Evolutionary conservation across 805 yeast genomes (phyloP), one percentile per base, ranked within the genome.

Genomic region (Saturnispora sanitii): DNA sequence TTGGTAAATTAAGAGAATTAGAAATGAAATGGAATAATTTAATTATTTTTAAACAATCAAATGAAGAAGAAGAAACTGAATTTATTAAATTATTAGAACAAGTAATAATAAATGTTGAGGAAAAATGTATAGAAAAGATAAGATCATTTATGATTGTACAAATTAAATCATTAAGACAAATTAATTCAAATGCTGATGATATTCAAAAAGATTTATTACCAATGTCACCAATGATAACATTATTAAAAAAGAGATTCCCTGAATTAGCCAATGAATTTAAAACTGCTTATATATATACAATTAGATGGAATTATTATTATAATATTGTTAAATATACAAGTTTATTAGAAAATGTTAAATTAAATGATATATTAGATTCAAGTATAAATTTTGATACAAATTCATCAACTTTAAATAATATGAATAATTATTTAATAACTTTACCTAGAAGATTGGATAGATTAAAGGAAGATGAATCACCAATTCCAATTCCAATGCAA

Each of bases 221-320:
- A 32, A 77, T 78, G n/a, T 73, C 71, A 45, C 84, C 79, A 38
- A 67, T 76, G 1, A 82, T 63, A 49, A 61, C 62, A 3, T 86
- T 83, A 45, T 56, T 90, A 29, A 57, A 65, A 4, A 52, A 60
- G 4, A 72, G 75, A 37, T 73, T 82, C 43, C 67, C 71, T 7
- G 68, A 75, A 6, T 61, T 92, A 41, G 90, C 95, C 0, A 56
- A 64, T 13, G 92, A 85, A 53, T 67, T 92, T 30, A 70, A 77
- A 41, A 72, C 73, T 51, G 97, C 96, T 0, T 92, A 92, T 57
- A 64, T 79, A 16, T 78, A 77, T 52, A 90, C 97, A 2, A 88
- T 92, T 84, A 68, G 74, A 52, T 92, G 98, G 98, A 92, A 90
- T 62, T 92, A 92, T 57, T 68, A 71, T 43, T 72, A 81, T 42